Base-by-base conservation (phyloP, 2,329 filamentous ascomycete genomes). In the Ophiostoma piceae region DNA sequence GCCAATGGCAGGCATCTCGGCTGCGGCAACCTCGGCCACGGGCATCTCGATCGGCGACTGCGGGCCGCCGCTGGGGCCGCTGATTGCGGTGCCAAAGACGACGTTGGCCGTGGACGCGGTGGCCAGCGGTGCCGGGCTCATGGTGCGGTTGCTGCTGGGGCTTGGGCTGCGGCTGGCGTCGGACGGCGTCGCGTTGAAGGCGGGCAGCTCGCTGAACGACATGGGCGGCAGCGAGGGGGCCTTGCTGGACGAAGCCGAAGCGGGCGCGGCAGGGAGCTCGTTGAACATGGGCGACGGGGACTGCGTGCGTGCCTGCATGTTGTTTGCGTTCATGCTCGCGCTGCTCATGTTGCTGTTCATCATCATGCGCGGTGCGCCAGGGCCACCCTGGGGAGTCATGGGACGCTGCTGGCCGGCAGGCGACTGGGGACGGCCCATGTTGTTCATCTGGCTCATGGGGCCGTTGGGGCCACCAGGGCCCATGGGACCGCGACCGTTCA, bases 1-100 rank as follows among this genome's bases (percentile, higher is more conserved):
- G 84, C 29, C 84, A 84, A 71, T 83, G 82, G 35, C 82, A 79
- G 70, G 80, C 77, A 43, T 76, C 57, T 62, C 57, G 77, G 14
- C 80, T 64, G 82, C 77, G 69, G 83, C 82, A 26, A 29, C 47
- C 9, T 9, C 47, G 37, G 22, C 51, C 9, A 54, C 68, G 7
- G 51, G 35, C 12, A 68, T 35, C 51, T 68, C 67, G 1, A 43
- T 47, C 22, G 66, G 66, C 19, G 73, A 76, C 65, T 43, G 64
- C 82, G 82, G 51, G 51, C 51, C 51, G 22, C 51, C 51, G 51
- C n/a, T 57, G 51, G 22, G 51, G 9, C 51, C n/a, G 22, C 51
- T 26, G 51, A 8, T 22, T 9, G 51, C 51, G 26, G 51, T 26
- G 51, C 51, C 37, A 81, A 70, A 77, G 72, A 76, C 78, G 75